phyloP scores from a whole-genome alignment of 2,329 filamentous ascomycete genomes.

The Nigrospora osmanthi region DNA sequence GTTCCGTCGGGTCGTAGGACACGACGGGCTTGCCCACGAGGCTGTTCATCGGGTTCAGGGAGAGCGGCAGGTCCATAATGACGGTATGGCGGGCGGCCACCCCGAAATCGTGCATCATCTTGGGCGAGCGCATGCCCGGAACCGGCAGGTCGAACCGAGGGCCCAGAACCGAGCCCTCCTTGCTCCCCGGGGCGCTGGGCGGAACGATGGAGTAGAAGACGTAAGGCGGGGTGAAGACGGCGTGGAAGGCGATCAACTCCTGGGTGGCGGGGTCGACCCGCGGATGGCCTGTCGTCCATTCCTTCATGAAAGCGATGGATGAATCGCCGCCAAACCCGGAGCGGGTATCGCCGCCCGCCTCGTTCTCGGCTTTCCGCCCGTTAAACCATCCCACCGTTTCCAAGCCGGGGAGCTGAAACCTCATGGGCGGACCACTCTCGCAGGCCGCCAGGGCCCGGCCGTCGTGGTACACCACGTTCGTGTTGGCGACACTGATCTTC shows the following conservation, averaged over 20 bases:
- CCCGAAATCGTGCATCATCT: constrained; percentile 74
- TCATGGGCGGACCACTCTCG: constrained; percentile 63
- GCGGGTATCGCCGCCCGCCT: constrained; percentile 15
- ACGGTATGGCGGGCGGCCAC: constrained; percentile 55
- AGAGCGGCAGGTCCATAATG: constrained; percentile 62
- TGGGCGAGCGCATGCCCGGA: constrained; percentile 53
- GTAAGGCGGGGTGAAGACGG: constrained; percentile 56
- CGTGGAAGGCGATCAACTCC: constrained; percentile 62
- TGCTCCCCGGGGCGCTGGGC: constrained; percentile 12
- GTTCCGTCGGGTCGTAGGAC: constrained; percentile 47
- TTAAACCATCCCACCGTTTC: constrained; percentile 67
- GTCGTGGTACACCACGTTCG: constrained; percentile 58
- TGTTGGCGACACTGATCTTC: constrained; percentile 66
- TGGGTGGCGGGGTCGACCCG: constrained; percentile 57
- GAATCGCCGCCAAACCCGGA: constrained; percentile 46
- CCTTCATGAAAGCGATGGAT: constrained; percentile 52
- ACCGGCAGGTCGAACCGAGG: constrained; percentile 43
- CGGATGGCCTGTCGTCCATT: constrained; percentile 66
- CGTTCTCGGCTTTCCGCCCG: constrained; percentile 48
- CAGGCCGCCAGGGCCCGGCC: constrained; percentile 62
- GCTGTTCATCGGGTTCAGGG: constrained; percentile 55
- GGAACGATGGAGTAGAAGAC: constrained; percentile 52
- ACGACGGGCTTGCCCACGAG: constrained; percentile 47
- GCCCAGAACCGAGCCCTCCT: constrained; percentile 15
- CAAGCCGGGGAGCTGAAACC: constrained; percentile 53